These are phyloP conservation scores for Neoboletus subvelutipes DNA, from an alignment of 768 basidiomycete species.

Conservation along the genomic window DNA sequence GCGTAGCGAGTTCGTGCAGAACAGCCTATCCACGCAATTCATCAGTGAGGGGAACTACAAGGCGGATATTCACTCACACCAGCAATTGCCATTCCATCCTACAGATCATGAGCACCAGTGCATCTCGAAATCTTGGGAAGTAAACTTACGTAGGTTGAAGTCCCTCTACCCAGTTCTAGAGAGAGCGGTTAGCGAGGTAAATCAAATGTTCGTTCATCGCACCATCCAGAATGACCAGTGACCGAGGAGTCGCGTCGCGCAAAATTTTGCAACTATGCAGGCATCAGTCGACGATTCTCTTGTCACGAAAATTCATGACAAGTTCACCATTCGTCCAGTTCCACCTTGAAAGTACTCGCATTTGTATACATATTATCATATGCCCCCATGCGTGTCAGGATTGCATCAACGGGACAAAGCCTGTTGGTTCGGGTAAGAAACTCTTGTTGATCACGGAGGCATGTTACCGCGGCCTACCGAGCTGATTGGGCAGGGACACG, in stretches of 20 bases:
- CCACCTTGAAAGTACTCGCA: conserved; percentile 97
- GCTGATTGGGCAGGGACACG: conserved; percentile 85
- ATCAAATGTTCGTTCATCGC: conserved; percentile 20
- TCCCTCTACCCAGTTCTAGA: conserved; percentile 90
- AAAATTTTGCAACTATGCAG: conserved; percentile 81
- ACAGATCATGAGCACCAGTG: conserved; percentile 18
- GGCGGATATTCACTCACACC: conserved; percentile 48
- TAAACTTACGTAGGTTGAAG: conserved; percentile 79
- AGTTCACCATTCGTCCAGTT: conserved; percentile 90
- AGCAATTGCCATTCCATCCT: conserved; percentile 99
- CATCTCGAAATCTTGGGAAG: background rate
- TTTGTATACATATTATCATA: conserved; percentile 97
- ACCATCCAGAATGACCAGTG: conserved; percentile 95
- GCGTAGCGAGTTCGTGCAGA: conserved; percentile 90
- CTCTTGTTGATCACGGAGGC: background rate
- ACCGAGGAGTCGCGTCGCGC: conserved; percentile 89
- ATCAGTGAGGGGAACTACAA: conserved; percentile 5
- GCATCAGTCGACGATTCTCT: background rate
- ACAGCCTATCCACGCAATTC: conserved; percentile 59
- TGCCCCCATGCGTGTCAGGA: conserved; percentile 97
- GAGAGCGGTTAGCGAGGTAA: conserved; percentile 8
- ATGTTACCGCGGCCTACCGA: conserved; percentile 43
- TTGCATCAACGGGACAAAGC: conserved; percentile 85
- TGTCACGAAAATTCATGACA: background rate
- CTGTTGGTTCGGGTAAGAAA: conserved; percentile 38